Percentiles rank a stretch among this genome's conserved stretches.
Conservation (phyloP, 768 basidiomycete genomes). For the Leccinum fibrillosum region DNA sequence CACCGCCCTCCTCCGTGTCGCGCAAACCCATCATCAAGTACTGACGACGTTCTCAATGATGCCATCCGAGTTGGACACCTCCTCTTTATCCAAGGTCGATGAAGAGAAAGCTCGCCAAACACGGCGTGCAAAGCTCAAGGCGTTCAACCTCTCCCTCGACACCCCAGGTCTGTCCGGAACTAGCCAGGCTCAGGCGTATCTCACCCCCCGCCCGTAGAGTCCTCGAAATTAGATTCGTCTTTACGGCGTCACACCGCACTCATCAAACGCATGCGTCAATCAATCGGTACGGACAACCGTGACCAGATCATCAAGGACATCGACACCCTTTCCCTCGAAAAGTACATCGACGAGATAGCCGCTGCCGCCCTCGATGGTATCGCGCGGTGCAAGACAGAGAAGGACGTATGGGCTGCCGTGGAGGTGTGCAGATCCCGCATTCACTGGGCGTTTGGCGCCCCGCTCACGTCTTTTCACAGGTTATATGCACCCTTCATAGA, state of each 20-base stretch:
- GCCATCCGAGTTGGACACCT: conserved; percentile 20
- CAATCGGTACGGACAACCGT: conserved; percentile 75
- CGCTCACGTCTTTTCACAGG: conserved; percentile 40
- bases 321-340: conserved; percentile 85
- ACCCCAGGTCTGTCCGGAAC: conserved; percentile 42
- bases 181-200: neutral
- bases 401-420: conserved; percentile 87
- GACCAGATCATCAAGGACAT: conserved; percentile 93
- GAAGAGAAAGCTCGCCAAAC: conserved; percentile 51
- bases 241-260: conserved; percentile 94
- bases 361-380: conserved; percentile 85
- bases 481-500: conserved; percentile 85
- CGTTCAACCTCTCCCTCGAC: conserved; percentile 48
- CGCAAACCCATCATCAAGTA: conserved; percentile 5
- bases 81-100: conserved; percentile 36
- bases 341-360: conserved; percentile 94
- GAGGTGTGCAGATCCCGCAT: conserved; percentile 55
- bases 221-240: conserved; percentile 85
- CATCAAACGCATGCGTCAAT: conserved; percentile 89
- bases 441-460: neutral
- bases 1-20: conserved; percentile 10
- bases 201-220: conserved; percentile 42
- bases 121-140: conserved; percentile 58
- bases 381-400: conserved; percentile 84
- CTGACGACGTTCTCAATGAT: neutral